Evolutionary conservation across 2,329 filamentous ascomycete genomes (phyloP), one percentile per base, ranked within the genome.

Genomic region (Stemphylium vesicarium): DNA sequence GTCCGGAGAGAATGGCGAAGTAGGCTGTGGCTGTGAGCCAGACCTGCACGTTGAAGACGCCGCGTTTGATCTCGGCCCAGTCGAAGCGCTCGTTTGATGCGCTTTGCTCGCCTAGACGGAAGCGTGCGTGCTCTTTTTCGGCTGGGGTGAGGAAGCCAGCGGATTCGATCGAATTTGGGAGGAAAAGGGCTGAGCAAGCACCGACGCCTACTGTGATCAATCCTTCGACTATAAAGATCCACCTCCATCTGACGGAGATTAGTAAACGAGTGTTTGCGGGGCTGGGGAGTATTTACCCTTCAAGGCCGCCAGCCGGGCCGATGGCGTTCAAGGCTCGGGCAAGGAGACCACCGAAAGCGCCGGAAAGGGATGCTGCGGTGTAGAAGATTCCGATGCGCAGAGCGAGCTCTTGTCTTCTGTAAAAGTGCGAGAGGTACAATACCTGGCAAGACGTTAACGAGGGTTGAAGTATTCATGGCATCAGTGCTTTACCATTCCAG

Each of bases 311-410:
- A 4, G 77, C 71, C 0, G 79, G 79, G 0, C 81, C 84, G 53
- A 89, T 87, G n/a, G 82, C 80, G 0, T 83, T 82, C 5, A 89
- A 75, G 0, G 85, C 86, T 9, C 85, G 79, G 7, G 86, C 86
- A 6, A 88, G 77, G 0, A 89, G 78, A 5, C 84, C 86, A 24
- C 85, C 85, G 66, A 88, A 88, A 1, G 85, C 85, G 2, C 86
- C 85, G 0, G 85, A 87, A 4, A 89, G 73, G 1, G 85, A 87
- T 0, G 86, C 85, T 1, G 86, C 85, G 0, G 85, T 88, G 68
- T 88, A 90, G 65, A 90, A 89, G 5, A 89, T 76, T 26, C 86
- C 87, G 44, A 90, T 87, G 4, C 87, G 79, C 33, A 88, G 71
- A 0, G 85, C 84, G 57, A 88, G 76, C 59, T 88, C 85, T 1